These are phyloP conservation scores for Paxillus rubicundulus DNA, from an alignment of 768 basidiomycete genomes.

Conservation along the genomic window DNA sequence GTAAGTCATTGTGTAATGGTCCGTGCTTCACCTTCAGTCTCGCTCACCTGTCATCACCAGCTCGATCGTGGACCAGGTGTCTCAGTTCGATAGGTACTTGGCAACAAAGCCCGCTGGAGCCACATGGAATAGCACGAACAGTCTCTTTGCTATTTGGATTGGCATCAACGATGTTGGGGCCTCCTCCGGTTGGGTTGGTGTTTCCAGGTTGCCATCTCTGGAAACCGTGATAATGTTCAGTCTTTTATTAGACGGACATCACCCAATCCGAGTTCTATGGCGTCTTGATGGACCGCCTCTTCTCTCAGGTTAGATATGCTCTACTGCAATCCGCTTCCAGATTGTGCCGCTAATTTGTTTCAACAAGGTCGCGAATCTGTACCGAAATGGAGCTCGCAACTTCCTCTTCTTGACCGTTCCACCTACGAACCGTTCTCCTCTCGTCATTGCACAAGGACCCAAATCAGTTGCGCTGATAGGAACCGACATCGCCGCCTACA, in stretches of 20 bases:
- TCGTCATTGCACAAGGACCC: too few relatives aligned
- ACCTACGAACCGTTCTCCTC: too few relatives aligned
- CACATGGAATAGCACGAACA: too few relatives aligned
- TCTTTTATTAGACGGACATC: conserved; percentile 20
- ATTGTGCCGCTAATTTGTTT: background rate
- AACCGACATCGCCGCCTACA: too few relatives aligned
- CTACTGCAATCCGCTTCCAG: background rate
- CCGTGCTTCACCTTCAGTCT: background rate
- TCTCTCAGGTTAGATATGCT: conserved; percentile 23
- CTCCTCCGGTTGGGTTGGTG: conserved; percentile 16
- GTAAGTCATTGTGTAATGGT: conserved; percentile 36
- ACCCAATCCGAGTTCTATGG: conserved; percentile 23
- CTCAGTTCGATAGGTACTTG: conserved; percentile 61
- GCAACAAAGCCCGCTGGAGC: too few relatives aligned
- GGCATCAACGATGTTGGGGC: too few relatives aligned
- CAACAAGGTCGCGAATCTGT: conserved; percentile 17
- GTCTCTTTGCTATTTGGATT: too few relatives aligned
- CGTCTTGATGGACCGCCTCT: conserved; percentile 24
- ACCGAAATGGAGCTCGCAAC: too few relatives aligned
- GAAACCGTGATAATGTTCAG: background rate
- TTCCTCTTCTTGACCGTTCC: too few relatives aligned
- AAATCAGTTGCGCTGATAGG: too few relatives aligned
- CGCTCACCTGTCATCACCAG: conserved; percentile 6
- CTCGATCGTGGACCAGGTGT: conserved; percentile 53
- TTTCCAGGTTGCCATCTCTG: background rate